Evolutionary conservation across 1,284 basidiomycete genomes (phyloP), one percentile per base, ranked within the genome.

Genomic region (Pseudozyma pruni): DNA sequence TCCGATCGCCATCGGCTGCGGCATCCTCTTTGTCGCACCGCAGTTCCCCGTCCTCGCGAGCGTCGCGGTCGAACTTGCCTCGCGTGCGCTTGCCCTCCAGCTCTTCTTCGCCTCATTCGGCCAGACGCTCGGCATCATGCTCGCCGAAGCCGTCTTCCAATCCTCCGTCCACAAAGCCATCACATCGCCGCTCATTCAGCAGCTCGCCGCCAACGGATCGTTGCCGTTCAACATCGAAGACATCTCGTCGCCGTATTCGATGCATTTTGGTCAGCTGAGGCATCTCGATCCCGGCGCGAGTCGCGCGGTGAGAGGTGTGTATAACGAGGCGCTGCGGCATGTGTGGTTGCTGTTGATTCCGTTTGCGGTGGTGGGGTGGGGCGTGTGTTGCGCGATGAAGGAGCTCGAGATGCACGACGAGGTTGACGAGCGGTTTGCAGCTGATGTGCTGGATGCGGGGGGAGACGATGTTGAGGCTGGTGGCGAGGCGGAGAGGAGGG

Each of bases 41-140:
- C 69, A 72, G 17, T 72, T 72, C 34, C 59, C 69, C n/a, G 51
- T 63, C 1, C 46, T 72, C 0, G 69, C 69, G 2, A 50, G 64
- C 0, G 54, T 67, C 11, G 43, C 53, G 1, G 41, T 59, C n/a
- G 33, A 57, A 22, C 25, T 72, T 33, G 58, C 64, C 5, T 41
- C 48, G 8, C 53, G 50, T 22, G 69, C 64, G 0, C 39, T 72
- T 1, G 69, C 69, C 0, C 22, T 64, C 25, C 52, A 59, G 22
- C 45, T 67, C 20, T 62, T 61, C 53, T 64, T 63, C 13, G 56
- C 58, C 8, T 69, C 59, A 9, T 69, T 63, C 29, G 55, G 50
- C n/a, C 63, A 72, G 35, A 72, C 70, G 5, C 35, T 72, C 4
- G 70, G 70, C 4, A 72, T 72, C 44, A 64, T 64, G 59, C 44